Conservation (phyloP, 768 basidiomycete species). For the Clitopilus passeckerianus region DNA sequence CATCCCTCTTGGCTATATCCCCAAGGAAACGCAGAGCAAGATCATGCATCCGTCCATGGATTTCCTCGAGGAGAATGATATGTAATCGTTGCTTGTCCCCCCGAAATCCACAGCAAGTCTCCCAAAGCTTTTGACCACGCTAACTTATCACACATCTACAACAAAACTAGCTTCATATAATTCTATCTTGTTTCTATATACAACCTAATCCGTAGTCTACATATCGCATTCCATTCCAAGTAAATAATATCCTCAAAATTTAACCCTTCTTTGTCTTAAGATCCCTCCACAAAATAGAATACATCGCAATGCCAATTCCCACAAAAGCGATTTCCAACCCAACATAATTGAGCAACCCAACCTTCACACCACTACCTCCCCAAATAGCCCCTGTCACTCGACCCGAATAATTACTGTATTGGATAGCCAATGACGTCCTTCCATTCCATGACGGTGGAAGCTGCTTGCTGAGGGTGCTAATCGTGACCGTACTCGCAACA, state of each 20-base stretch:
- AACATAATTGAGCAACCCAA: conserved; percentile 59
- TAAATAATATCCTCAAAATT: not conserved
- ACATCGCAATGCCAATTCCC: conserved; percentile 51
- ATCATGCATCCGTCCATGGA: not conserved
- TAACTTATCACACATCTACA: too few relatives aligned
- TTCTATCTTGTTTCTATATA: too few relatives aligned
- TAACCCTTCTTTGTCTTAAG: conserved; percentile 64
- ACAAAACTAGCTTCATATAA: too few relatives aligned
- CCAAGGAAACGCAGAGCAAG: not conserved
- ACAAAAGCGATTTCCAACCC: conserved; percentile 58
- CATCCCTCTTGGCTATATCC: not conserved
- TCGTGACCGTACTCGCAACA: conserved; percentile 63
- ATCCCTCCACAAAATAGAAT: conserved; percentile 52
- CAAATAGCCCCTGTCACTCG: conserved; percentile 62
- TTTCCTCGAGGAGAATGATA: not conserved
- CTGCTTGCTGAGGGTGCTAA: conserved; percentile 65
- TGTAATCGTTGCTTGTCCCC: not conserved
- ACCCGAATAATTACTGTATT: conserved; percentile 67
- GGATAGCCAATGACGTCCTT: conserved; percentile 51
- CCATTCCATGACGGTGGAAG: conserved; percentile 60
- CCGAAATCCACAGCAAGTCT: not conserved
- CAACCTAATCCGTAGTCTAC: not conserved
- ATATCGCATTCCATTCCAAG: not conserved
- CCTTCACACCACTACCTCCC: conserved; percentile 56
- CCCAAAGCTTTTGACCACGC: too few relatives aligned